Conservation (phyloP, 768 basidiomycete species). For the Suillus lakei region DNA sequence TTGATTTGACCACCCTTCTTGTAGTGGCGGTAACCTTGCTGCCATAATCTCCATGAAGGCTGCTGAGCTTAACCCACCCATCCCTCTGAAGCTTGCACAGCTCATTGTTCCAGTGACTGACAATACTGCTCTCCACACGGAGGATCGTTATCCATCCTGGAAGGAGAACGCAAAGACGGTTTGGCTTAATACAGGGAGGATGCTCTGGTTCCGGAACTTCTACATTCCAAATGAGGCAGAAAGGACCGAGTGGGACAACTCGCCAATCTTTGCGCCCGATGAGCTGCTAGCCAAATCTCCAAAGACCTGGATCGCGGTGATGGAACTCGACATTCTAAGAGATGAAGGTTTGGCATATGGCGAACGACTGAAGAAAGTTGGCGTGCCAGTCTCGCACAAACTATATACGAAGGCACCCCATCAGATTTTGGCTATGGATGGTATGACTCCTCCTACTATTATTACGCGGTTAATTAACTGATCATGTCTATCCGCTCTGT, state of each 20-base stretch:
- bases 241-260: slow-evolving; percentile 70
- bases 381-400: slow-evolving; percentile 58
- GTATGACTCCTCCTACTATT: slow-evolving; percentile 39
- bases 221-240: slow-evolving; percentile 70
- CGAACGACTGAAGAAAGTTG: slow-evolving; percentile 56
- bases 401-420: slow-evolving; percentile 71
- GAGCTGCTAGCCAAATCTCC: slow-evolving; percentile 57
- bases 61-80: slow-evolving; percentile 48
- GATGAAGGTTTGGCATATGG: slow-evolving; percentile 73
- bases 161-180: slow-evolving; percentile 61
- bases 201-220: slow-evolving; percentile 75
- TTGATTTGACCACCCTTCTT: slow-evolving; percentile 3
- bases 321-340: slow-evolving; percentile 70
- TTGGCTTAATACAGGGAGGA: slow-evolving; percentile 63
- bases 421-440: slow-evolving; percentile 78
- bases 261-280: slow-evolving; percentile 70
- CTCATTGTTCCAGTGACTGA: slow-evolving; percentile 78
- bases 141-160: slow-evolving; percentile 53
- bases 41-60: slow-evolving; percentile 73
- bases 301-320: slow-evolving; percentile 67
- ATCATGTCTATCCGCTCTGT: neutral
- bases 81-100: slow-evolving; percentile 63
- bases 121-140: slow-evolving; percentile 61
- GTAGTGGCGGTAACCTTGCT: slow-evolving; percentile 74
- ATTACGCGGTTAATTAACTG: neutral